Conservation (phyloP, 1,284 basidiomycete species). For the Mycena sp. region DNA sequence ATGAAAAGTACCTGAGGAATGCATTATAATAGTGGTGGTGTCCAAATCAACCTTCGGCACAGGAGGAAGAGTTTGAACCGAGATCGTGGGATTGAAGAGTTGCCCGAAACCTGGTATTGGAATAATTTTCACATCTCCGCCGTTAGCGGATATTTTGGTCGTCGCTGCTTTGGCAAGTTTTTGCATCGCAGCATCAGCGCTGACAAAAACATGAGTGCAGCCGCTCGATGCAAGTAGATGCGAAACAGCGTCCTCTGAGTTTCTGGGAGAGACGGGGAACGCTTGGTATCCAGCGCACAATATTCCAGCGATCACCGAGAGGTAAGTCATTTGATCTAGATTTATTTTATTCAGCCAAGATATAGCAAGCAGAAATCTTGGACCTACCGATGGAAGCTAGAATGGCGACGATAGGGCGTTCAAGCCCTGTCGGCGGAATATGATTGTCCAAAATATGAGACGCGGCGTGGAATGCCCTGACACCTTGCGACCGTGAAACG, state of each 20-base stretch:
- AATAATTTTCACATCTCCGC: conserved; percentile 8
- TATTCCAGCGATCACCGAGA: conserved; percentile 39
- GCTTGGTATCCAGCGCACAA: conserved; percentile 36
- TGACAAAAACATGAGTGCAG: conserved; percentile 39
- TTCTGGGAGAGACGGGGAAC: conserved; percentile 51
- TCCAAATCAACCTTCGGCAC: neutral
- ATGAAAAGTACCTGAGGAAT: conserved; percentile 35
- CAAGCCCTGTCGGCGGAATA: neutral
- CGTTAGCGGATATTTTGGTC: conserved; percentile 10
- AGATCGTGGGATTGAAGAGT: neutral
- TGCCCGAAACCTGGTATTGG: conserved; percentile 20
- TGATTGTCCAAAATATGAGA: neutral
- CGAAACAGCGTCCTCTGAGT: conserved; percentile 44
- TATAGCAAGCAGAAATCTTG: too few relatives aligned
- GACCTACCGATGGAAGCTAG: neutral
- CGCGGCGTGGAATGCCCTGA: neutral
- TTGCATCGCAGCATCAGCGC: conserved; percentile 37
- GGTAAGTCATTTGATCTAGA: conserved; percentile 46
- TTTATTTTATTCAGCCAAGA: neutral
- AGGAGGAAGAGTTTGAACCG: neutral
- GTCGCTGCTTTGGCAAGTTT: conserved; percentile 25
- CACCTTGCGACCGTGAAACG: conserved; percentile 32
- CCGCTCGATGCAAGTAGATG: conserved; percentile 45
- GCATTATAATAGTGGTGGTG: conserved; percentile 30
- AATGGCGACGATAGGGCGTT: conserved; percentile 26